Base-by-base conservation (phyloP, 345 rosid genomes). In the Erodium maritimum region DNA sequence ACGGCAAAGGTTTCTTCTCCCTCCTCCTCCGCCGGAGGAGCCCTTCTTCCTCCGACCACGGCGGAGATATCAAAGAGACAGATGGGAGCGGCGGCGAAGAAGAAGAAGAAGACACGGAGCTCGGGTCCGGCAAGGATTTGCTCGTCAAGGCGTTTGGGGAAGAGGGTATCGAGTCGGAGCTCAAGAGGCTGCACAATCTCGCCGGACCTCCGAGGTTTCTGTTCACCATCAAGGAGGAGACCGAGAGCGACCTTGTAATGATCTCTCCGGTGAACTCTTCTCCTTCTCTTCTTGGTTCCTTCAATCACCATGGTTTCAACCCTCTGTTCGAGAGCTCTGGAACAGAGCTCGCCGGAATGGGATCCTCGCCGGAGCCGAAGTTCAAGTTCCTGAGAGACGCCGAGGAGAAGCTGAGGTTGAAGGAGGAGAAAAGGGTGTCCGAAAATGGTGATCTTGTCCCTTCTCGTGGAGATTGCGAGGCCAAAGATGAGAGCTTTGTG, bases 311-410 rank as follows among this genome's bases (percentile, higher is more conserved):
- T 11, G 37, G 37, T 11, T 29, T 29, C 84, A 88, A 88, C 34
- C 94, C 94, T 68, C 81, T 88, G 51, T 86, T 82, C 64, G 94
- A 88, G 72, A 71, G 87, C 21, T 79, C 86, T 0, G 90, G 80
- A 52, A 66, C 69, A 14, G 88, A 81, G 76, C 71, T 81, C 19
- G 73, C 73, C 63, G 73, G 76, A 73, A 33, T 78, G 6, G 59
- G 66, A 62, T 71, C 94, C 46, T 84, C 98, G 8, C 98, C 98
- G 17, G 96, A 96, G 21, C 91, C 96, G 5, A 91, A 75, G 45
- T 81, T 91, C 73, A 88, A 91, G 90, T 91, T 91, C 76, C 59
- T 91, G 76, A 86, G 96, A 61, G 95, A 84, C 51, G 98, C 96
- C 9, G 96, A 91, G 62, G 95, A 86, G 76, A 88, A 91, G 64